phyloP scores from a whole-genome alignment of 2,329 filamentous ascomycete genomes.

The Aspergillus luchuensis region DNA sequence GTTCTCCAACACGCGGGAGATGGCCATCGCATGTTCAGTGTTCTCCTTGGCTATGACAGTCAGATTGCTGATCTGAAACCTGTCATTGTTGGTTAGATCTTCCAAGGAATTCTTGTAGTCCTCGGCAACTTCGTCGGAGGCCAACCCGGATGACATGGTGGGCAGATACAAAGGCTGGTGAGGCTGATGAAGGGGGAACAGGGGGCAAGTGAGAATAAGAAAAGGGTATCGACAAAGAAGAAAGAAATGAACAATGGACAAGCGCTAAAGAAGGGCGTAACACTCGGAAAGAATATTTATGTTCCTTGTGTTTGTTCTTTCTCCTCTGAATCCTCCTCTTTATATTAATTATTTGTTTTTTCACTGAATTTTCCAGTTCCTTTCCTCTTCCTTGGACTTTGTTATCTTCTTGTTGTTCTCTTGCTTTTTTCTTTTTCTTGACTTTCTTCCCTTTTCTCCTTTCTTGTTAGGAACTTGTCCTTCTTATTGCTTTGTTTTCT shows the following conservation, averaged over 20 bases:
- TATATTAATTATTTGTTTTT: conserved; percentile 10
- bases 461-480: conserved; percentile 14
- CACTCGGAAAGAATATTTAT: conserved; percentile 11
- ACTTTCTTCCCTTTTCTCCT: conserved; percentile 14
- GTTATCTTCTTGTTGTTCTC: conserved; percentile 11
- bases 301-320: background rate
- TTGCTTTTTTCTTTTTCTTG: conserved; percentile 9
- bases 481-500: conserved; percentile 20
- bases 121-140: conserved; percentile 83
- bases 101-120: conserved; percentile 93
- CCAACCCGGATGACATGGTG: conserved; percentile 64
- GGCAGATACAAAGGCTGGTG: conserved; percentile 30
- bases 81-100: conserved; percentile 86
- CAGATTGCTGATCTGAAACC: conserved; percentile 94
- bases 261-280: conserved; percentile 4
- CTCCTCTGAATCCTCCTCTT: no score
- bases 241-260: background rate
- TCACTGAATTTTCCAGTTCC: conserved; percentile 18
- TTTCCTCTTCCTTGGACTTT: conserved; percentile 15
- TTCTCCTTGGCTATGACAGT: conserved; percentile 98
- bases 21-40: conserved; percentile 90
- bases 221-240: conserved; percentile 1
- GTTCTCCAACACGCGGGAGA: conserved; percentile 84
- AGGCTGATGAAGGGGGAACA: conserved; percentile 13
- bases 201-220: conserved; percentile 13